Conservation (phyloP, 768 basidiomycete genomes). For the Tulasnella sp. region DNA sequence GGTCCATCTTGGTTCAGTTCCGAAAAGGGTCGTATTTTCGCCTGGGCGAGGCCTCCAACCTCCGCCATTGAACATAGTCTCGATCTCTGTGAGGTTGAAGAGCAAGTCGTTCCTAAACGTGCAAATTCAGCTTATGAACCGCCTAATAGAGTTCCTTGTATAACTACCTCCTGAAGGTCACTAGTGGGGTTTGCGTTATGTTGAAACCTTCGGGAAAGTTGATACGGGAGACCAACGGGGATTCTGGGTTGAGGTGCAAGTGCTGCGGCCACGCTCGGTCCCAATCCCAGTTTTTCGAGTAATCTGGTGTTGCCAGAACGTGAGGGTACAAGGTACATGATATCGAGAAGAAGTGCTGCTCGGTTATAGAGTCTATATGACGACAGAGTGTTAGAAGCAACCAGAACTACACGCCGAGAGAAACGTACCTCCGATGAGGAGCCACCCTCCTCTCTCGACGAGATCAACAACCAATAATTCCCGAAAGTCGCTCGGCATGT, state of each 20-base stretch:
- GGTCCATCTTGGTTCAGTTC: constrained; percentile 49
- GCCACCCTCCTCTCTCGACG: constrained; percentile 62
- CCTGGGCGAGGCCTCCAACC: constrained; percentile 22
- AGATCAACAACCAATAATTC: constrained; percentile 46
- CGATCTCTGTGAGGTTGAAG: constrained; percentile 42
- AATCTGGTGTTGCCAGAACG: constrained; percentile 57
- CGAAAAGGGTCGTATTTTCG: constrained; percentile 42
- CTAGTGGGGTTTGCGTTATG: constrained; percentile 50
- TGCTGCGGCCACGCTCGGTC: constrained; percentile 61
- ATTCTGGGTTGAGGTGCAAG: constrained; percentile 51
- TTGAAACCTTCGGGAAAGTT: constrained; percentile 47
- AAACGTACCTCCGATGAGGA: constrained; percentile 51
- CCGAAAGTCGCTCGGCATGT: not conserved
- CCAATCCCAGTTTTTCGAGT: constrained; percentile 43
- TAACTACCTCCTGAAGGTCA: constrained; percentile 45
- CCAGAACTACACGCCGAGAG: not conserved
- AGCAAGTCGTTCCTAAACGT: constrained; percentile 47
- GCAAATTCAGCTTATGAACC: not conserved
- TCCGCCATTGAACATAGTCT: constrained; percentile 35
- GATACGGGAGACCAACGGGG: constrained; percentile 41
- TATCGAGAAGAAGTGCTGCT: constrained; percentile 66
- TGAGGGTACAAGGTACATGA: constrained; percentile 61
- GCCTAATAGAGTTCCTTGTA: not conserved
- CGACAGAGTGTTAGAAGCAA: not conserved
- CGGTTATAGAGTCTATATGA: constrained; percentile 52